Percentiles rank a stretch among this genome's conserved stretches.
These are phyloP conservation scores for Coprinopsis cinerea DNA, from an alignment of 768 basidiomycete species.

Conservation along the genomic window DNA sequence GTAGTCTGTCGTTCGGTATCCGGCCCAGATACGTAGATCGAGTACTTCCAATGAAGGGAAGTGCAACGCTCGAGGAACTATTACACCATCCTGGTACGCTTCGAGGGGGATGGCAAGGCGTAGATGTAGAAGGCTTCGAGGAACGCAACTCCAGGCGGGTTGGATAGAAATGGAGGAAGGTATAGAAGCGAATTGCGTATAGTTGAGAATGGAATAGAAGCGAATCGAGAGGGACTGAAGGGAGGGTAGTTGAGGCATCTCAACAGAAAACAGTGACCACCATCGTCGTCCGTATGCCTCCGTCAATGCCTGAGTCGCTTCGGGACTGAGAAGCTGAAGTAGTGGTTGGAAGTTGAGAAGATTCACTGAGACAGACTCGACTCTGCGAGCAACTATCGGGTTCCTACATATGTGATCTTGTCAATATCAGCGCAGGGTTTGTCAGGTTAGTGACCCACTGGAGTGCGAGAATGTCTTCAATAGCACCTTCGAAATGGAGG, in stretches of 20 bases:
- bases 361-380: background rate
- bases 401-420: background rate
- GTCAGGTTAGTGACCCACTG: background rate
- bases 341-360: constrained; percentile 5
- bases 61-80: background rate
- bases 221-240: background rate
- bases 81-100: constrained; percentile 1
- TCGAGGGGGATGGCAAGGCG: constrained; percentile 1
- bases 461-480: background rate
- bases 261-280: too few species aligned
- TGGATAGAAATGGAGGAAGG: background rate
- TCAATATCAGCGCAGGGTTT: background rate
- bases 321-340: background rate
- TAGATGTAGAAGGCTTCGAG: background rate
- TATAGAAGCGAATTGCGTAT: background rate
- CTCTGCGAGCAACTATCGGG: background rate
- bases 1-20: constrained; percentile 5
- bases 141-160: background rate
- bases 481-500: background rate
- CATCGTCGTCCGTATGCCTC: too few species aligned
- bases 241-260: background rate
- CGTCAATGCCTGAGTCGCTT: too few species aligned
- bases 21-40: constrained; percentile 1
- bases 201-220: constrained; percentile 1
- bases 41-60: background rate